Base-by-base conservation (phyloP, 225 moss, liverwort and hornwort species). In the Ulota crispa region DNA sequence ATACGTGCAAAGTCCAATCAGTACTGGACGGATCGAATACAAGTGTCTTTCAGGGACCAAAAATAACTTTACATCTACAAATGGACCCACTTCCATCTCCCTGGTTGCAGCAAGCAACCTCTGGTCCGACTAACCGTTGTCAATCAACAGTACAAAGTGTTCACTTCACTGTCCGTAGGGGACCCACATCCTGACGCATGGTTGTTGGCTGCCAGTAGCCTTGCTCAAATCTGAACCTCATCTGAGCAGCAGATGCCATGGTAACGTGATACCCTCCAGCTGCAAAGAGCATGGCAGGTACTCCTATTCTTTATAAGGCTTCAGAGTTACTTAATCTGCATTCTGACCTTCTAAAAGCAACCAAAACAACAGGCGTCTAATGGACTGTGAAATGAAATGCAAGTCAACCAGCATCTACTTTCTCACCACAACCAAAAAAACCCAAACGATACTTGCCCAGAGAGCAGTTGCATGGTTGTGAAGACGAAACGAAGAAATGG, bases 61-160 rank as follows among this genome's bases (percentile, higher is more conserved):
- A 72, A 70, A 57, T 71, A 80, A 86, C 83, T 79, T 83, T 83
- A 86, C 86, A 86, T 83, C 86, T 83, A 83, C 86, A 65, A 70
- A 65, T 76, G 59, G 43, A 75, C 54, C 82, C 74, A 64, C 82
- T 74, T 57, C 83, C 75, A 37, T 36, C n/a, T 36, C 37, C 74
- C 57, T 47, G 79, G 64, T 75, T 60, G 80, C 71, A 57, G 47
- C 65, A 66, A 67, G 31, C 60, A 85, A 78, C 85, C 77, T 56
- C 67, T 24, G 24, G 37, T 72, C 75, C 45, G 55, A 37, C 75
- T 61, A 43, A 42, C 77, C 23, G 61, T 9, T 42, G 43, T 60
- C 78, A 26, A 61, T 72, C 59, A 60, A 32, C 66, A 21, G 50
- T 30, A 53, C 83, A 21, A 64, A 64, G 31, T 75, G 36, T 61